Percentiles rank a stretch among this genome's conserved stretches.
These are phyloP conservation scores for Fusarium pseudoanthophilum DNA, from an alignment of 2,329 filamentous ascomycete species.

Conservation along the genomic window DNA sequence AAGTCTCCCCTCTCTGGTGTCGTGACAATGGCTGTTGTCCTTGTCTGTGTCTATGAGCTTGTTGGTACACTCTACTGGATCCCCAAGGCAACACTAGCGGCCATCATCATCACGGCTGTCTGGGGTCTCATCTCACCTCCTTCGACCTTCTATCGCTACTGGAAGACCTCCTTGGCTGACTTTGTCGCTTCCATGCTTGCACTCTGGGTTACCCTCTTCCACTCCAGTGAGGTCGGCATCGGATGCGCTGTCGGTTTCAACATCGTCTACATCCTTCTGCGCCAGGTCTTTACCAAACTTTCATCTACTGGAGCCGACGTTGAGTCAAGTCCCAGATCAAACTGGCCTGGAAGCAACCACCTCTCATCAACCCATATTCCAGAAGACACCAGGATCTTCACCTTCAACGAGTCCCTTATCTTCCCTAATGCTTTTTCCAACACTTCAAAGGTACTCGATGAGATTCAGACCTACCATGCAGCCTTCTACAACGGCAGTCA, in stretches of 20 bases:
- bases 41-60: constrained; percentile 71
- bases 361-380: constrained; percentile 48
- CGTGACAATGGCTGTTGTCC: constrained; percentile 69
- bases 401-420: constrained; percentile 67
- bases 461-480: constrained; percentile 57
- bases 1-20: constrained; percentile 69
- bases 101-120: constrained; percentile 74
- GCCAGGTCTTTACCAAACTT: constrained; percentile 63
- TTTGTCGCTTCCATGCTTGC: constrained; percentile 72
- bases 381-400: constrained; percentile 65
- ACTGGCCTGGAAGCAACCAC: constrained; percentile 24
- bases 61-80: constrained; percentile 73
- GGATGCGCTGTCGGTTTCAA: constrained; percentile 70
- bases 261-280: constrained; percentile 68
- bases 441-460: constrained; percentile 61
- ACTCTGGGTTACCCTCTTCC: constrained; percentile 72
- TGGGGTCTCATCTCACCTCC: constrained; percentile 69
- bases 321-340: constrained; percentile 45
- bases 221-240: constrained; percentile 69
- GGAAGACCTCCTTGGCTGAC: constrained; percentile 72
- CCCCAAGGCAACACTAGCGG: constrained; percentile 72
- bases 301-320: constrained; percentile 46
- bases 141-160: constrained; percentile 70
- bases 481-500: constrained; percentile 51
- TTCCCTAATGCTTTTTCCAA: constrained; percentile 69